Conservation (phyloP, 495 filamentous ascomycete species). For the Aspergillus taichungensis region DNA sequence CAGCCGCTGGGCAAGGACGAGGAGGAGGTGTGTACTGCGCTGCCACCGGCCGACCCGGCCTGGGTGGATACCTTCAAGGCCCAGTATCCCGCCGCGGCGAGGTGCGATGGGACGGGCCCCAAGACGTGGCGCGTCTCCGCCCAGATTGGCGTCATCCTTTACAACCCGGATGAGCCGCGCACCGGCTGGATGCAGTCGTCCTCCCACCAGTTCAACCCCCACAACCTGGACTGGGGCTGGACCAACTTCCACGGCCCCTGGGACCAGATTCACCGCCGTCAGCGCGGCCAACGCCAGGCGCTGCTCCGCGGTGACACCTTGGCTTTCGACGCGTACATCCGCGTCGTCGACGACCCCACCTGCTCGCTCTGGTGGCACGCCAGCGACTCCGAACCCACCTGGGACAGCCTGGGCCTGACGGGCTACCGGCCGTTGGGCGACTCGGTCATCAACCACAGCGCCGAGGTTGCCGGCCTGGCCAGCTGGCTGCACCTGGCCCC, state of each 20-base stretch:
- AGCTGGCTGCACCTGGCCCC: slow-evolving; percentile 52
- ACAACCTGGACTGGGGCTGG: slow-evolving; percentile 59
- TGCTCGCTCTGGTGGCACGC: slow-evolving; percentile 55
- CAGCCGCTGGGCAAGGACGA: slow-evolving; percentile 16
- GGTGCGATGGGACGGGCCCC: slow-evolving; percentile 4
- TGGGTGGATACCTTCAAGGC: slow-evolving; percentile 30
- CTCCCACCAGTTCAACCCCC: slow-evolving; percentile 50
- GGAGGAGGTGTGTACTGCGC: slow-evolving; percentile 24
- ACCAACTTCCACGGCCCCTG: slow-evolving; percentile 55
- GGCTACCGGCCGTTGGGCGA: slow-evolving; percentile 47
- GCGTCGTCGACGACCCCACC: slow-evolving; percentile 53
- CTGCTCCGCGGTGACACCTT: slow-evolving; percentile 56
- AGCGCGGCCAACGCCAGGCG: slow-evolving; percentile 50
- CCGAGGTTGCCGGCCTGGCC: slow-evolving; percentile 44
- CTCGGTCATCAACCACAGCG: slow-evolving; percentile 40
- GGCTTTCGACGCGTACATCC: slow-evolving; percentile 55
- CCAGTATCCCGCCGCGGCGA: slow-evolving; percentile 17
- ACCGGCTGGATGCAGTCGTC: slow-evolving; percentile 49
- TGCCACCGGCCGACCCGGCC: slow-evolving; percentile 15
- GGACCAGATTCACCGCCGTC: slow-evolving; percentile 49
- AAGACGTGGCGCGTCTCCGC: slow-evolving; percentile 45
- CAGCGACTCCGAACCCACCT: slow-evolving; percentile 55
- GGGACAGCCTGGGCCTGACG: slow-evolving; percentile 62
- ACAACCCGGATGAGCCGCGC: slow-evolving; percentile 58
- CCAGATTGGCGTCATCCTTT: slow-evolving; percentile 54